Base-by-base conservation (phyloP, 2,329 filamentous ascomycete genomes). In the Apiospora koreana region DNA sequence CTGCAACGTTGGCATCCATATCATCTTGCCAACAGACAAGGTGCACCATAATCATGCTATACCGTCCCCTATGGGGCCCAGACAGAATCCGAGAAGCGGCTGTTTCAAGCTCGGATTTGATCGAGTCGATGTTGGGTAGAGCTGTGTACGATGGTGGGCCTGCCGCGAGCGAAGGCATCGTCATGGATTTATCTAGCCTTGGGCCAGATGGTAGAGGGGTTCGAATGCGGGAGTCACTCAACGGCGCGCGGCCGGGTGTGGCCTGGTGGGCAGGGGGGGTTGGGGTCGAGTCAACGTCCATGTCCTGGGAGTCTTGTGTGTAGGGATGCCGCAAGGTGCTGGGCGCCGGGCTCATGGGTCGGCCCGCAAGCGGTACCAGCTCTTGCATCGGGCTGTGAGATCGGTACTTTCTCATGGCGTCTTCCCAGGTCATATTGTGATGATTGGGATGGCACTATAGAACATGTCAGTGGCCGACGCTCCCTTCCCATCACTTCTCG, bases 391-490 rank as follows among this genome's bases (percentile, higher is more conserved):
- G 86, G 73, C 86, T 88, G 69, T 86, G 83, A 50, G 85, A 84
- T 70, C 84, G 83, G 78, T 87, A 89, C 74, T 88, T 89, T 75
- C 80, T 81, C 65, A 86, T 82, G 21, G 87, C 85, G 72, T 89
- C 87, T 76, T 89, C 87, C 87, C 87, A 90, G 14, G 86, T 88
- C 86, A 89, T 86, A 73, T 86, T 86, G 73, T 89, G 87, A 76
- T 90, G 88, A 73, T 84, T 86, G 18, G 88, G 87, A 74, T 89
- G 86, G 76, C 88, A 90, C 87, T 80, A 88, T 28, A 31, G 43
- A n/a, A 28, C 65, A 46, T 62, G 54, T 67, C 65, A 67, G 65
- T 46, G 42, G 42, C 65, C 45, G 41, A 38, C 54, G 18, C 54
- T 62, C 54, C 54, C 31, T 62, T 31, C 54, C 31, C 54, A 62